Conservation (phyloP, 2,329 filamentous ascomycete genomes). For the Blastomyces silverae region DNA sequence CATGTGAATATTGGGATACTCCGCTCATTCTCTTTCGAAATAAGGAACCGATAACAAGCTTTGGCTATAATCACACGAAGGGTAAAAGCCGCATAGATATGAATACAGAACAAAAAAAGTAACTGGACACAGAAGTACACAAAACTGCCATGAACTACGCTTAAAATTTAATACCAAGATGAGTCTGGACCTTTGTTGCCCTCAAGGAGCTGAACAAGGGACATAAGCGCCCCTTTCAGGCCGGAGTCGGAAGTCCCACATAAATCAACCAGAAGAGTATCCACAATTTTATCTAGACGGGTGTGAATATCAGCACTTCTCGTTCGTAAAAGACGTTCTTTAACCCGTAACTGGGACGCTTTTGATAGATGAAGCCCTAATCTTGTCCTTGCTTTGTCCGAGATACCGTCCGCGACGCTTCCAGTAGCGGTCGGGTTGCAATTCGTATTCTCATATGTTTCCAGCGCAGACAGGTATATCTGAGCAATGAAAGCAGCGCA, state of each 20-base stretch:
- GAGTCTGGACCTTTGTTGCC: conserved; percentile 21
- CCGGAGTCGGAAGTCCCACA: conserved; percentile 33
- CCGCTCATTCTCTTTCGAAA: neutral
- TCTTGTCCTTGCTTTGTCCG: conserved; percentile 32
- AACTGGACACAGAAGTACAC: neutral
- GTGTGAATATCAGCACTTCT: conserved; percentile 30
- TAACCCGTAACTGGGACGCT: conserved; percentile 25
- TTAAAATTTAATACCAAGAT: neutral
- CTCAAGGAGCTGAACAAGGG: conserved; percentile 37
- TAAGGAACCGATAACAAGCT: neutral
- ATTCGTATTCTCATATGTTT: conserved; percentile 25
- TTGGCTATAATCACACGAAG: neutral
- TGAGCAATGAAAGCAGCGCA: conserved; percentile 35
- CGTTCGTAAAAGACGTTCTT: conserved; percentile 29
- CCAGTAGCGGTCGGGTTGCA: conserved; percentile 16
- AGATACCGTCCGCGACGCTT: conserved; percentile 27
- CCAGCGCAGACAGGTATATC: conserved; percentile 34
- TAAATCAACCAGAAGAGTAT: conserved; percentile 34
- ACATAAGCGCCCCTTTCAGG: conserved; percentile 34
- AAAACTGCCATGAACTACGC: neutral
- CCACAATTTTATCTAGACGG: conserved; percentile 33
- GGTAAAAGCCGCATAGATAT: neutral
- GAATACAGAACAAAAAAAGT: neutral
- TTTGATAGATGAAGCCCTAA: conserved; percentile 30
- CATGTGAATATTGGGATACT: neutral